phyloP scores from a whole-genome alignment of 805 yeast genomes.

The Grigorovia yakushimaensis region DNA sequence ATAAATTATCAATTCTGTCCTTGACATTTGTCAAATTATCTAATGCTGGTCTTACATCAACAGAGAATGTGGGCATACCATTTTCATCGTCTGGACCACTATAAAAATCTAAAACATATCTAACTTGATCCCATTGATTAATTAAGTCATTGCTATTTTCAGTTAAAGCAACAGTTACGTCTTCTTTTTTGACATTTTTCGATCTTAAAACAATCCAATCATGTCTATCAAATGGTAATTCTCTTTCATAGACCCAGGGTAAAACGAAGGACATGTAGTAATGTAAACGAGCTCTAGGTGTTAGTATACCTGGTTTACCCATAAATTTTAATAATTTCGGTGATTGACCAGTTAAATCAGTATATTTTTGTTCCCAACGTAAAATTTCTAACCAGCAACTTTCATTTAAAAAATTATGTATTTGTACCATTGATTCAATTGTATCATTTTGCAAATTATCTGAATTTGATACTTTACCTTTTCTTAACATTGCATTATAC shows the following conservation, averaged over 20 bases:
- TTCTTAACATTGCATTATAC: conserved; percentile 94
- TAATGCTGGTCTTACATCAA: conserved; percentile 93
- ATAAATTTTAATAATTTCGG: conserved; percentile 82
- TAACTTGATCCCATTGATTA: conserved; percentile 52
- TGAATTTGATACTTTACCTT: conserved; percentile 61
- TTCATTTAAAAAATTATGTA: conserved; percentile 91
- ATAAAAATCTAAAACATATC: conserved; percentile 93
- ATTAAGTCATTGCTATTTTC: conserved; percentile 22
- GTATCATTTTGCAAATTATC: conserved; percentile 90
- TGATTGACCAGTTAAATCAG: conserved; percentile 40
- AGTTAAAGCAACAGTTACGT: too few relatives aligned
- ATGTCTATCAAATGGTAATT: conserved; percentile 95
- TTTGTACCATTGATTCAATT: conserved; percentile 92
- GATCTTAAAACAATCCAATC: conserved; percentile 93
- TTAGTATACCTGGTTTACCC: conserved; percentile 80
- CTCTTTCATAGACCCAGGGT: conserved; percentile 62
- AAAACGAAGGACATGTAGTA: conserved; percentile 55
- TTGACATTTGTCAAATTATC: conserved; percentile 53
- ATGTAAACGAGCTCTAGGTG: conserved; percentile 75
- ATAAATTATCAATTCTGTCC: conserved; percentile 65
- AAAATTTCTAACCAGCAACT: conserved; percentile 95
- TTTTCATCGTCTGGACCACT: conserved; percentile 87
- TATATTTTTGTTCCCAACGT: conserved; percentile 78
- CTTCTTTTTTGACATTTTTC: too few relatives aligned
- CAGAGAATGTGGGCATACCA: conserved; percentile 82